Conservation (phyloP, 2,329 filamentous ascomycete genomes). For the Chaetomium strumarium region DNA sequence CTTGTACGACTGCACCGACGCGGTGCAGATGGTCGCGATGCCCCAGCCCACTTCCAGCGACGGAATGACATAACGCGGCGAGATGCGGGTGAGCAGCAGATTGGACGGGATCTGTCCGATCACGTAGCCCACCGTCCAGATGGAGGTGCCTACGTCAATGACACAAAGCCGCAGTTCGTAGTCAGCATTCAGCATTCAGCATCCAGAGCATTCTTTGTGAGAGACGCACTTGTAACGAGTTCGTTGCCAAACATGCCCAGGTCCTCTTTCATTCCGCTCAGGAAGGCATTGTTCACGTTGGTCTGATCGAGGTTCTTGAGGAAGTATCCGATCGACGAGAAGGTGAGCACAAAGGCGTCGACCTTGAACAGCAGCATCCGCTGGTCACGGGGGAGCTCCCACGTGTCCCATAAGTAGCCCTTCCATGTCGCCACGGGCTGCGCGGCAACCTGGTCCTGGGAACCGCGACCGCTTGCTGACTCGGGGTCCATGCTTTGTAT, state of each 20-base stretch:
- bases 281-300: slow-evolving; percentile 1
- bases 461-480: neutral
- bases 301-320: slow-evolving; percentile 4
- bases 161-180: too few species aligned
- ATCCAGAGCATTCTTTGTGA: too few species aligned
- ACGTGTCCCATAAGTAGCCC: slow-evolving; percentile 2
- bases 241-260: neutral
- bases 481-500: neutral
- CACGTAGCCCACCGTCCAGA: slow-evolving; percentile 1
- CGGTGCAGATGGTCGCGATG: neutral
- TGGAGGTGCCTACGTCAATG: neutral
- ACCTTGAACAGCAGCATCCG: slow-evolving; percentile 1
- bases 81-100: neutral
- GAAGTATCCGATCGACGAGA: neutral
- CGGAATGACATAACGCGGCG: neutral
- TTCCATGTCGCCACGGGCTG: neutral
- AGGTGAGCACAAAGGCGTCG: neutral
- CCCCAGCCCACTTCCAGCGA: neutral
- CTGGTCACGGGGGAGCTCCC: neutral
- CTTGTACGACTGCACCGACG: neutral
- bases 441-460: neutral
- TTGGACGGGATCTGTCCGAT: slow-evolving; percentile 3
- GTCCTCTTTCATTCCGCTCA: slow-evolving; percentile 4
- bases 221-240: neutral
- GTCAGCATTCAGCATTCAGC: too few species aligned